A percentile compares a stretch with the other conserved stretches of the same genome.
Evolutionary conservation across 306 rosid genomes (phyloP).

Genomic region (Myrica gale): DNA sequence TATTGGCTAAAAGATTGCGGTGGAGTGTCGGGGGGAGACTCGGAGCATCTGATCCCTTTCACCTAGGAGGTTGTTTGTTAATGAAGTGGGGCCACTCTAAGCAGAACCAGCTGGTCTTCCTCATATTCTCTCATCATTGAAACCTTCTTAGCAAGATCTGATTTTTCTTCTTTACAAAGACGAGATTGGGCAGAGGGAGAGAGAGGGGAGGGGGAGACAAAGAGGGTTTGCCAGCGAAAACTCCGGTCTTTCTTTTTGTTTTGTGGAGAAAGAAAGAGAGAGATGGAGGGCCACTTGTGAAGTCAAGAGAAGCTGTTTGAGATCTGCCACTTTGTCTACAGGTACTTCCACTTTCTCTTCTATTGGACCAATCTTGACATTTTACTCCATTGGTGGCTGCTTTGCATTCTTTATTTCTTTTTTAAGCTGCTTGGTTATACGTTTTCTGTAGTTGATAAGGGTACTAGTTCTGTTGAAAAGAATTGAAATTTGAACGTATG

Average conservation of each 20-base stretch:
- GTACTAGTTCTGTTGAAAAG: constrained; percentile 7
- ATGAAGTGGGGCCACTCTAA: constrained; percentile 42
- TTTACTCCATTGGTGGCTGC: constrained; percentile 3
- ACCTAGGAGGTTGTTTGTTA: constrained; percentile 25
- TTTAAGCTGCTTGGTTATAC: neutral
- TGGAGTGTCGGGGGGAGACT: constrained; percentile 3
- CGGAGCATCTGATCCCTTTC: constrained; percentile 7
- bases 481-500: constrained; percentile 9
- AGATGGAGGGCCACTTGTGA: constrained; percentile 20
- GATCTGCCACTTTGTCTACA: constrained; percentile 58
- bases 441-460: neutral
- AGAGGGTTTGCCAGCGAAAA: constrained; percentile 26
- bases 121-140: constrained; percentile 30
- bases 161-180: constrained; percentile 26
- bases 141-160: constrained; percentile 62
- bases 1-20: neutral
- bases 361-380: constrained; percentile 10
- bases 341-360: constrained; percentile 42
- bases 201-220: constrained; percentile 15
- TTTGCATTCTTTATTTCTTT: constrained; percentile 5
- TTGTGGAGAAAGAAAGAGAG: constrained; percentile 14
- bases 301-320: constrained; percentile 36
- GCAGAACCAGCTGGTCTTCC: constrained; percentile 55
- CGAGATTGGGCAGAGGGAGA: constrained; percentile 7
- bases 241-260: constrained; percentile 33